Base-by-base conservation (phyloP, 2,329 filamentous ascomycete species). In the Cucurbitaria berberidis region DNA sequence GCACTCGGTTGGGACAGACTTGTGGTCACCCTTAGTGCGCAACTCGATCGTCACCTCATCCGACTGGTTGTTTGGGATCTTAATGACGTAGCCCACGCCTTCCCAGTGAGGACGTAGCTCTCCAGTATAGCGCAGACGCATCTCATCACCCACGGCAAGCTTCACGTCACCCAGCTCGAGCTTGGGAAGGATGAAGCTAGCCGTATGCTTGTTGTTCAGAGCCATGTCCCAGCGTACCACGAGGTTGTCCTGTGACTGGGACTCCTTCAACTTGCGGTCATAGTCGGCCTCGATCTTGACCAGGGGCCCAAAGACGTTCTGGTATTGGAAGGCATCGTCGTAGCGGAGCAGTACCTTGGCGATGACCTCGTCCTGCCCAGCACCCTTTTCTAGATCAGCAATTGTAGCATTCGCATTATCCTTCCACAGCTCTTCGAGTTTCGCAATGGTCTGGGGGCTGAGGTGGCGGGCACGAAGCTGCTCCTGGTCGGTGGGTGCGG, bases 281-380 rank as follows among this genome's bases (percentile, higher is more conserved):
- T 99, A 99, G 77, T 99, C 95, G 38, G 95, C 96, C 76, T 99
- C 95, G 77, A 99, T 99, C 80, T 98, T 99, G 68, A 99, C 96
- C 13, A 99, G 82, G 0, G 95, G 95, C 0, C 95, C 95, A 74
- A 99, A 99, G 29, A 98, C 95, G 70, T 98, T 99, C 77, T 99
- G 95, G 68, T 99, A 99, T 71, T 99, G 93, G 74, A 92, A 99
- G 0, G 95, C 92, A 75, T 99, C 95, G 53, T 98, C 95, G 72
- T 99, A 99, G 64, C 92, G 90, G 36, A 98, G 81, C 21, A 97
- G 82, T 7, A 99, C 95, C 1, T 93, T 92, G 15, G 92, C 89
- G 21, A 96, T 96, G 48, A 98, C 95, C 69, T 99, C 95, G 72
- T 99, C 96, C 55, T 96, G 89, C 59, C 89, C 92, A 42, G 89